These are phyloP conservation scores for Isabelozyma heimii DNA, from an alignment of 805 yeast genomes.

Conservation along the genomic window DNA sequence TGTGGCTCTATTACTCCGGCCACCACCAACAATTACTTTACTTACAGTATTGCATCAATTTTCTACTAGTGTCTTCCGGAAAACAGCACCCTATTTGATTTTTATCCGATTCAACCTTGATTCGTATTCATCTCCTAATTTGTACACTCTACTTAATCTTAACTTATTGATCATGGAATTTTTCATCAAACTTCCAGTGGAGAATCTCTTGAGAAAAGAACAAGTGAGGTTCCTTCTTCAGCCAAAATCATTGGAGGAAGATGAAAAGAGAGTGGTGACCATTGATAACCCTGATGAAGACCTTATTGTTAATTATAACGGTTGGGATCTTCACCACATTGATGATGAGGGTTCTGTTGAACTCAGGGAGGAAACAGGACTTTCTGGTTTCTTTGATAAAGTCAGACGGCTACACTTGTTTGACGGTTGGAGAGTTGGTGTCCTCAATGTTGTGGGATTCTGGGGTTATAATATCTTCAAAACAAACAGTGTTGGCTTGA, in stretches of 20 bases:
- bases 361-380: conserved; percentile 2
- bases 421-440: conserved; percentile 91
- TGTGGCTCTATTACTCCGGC: conserved; percentile 49
- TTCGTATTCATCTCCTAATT: conserved; percentile 56
- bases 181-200: conserved; percentile 79
- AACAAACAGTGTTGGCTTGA: conserved; percentile 41
- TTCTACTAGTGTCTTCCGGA: conserved; percentile 56
- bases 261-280: conserved; percentile 37
- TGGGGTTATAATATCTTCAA: conserved; percentile 73
- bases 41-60: conserved; percentile 62
- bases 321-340: conserved; percentile 47
- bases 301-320: conserved; percentile 54
- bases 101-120: conserved; percentile 64
- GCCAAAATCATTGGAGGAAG: conserved; percentile 32
- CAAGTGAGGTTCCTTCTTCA: conserved; percentile 65
- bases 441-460: conserved; percentile 73
- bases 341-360: conserved; percentile 8
- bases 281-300: conserved; percentile 44
- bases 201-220: conserved; percentile 79
- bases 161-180: conserved; percentile 65
- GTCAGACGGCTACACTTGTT: conserved; percentile 42
- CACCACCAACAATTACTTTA: conserved; percentile 40
- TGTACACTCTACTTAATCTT: conserved; percentile 59
- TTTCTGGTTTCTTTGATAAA: conserved; percentile 35
- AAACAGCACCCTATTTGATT: conserved; percentile 63